Conservation (phyloP, 1,284 basidiomycete species). For the Leccinum cinnamomeum region DNA sequence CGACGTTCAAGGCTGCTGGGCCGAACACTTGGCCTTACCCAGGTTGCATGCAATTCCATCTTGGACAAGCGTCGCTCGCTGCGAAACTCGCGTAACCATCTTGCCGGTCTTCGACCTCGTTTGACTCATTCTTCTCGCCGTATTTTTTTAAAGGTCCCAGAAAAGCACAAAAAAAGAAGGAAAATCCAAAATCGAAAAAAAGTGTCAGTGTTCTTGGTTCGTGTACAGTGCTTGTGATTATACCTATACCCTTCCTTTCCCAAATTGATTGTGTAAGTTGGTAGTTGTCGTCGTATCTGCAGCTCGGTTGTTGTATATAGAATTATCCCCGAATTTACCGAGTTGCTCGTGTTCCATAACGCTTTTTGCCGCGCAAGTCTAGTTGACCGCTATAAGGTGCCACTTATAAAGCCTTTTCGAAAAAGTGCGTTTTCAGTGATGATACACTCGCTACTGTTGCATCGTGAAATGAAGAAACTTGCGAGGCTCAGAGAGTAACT, state of each 20-base stretch:
- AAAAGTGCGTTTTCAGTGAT: too few species aligned
- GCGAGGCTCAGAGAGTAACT: too few species aligned
- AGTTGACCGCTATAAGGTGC: not conserved
- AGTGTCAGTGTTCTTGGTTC: not conserved
- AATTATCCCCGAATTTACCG: not conserved
- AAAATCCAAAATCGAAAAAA: not conserved
- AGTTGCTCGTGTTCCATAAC: not conserved
- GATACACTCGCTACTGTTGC: too few species aligned
- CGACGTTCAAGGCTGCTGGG: conserved; percentile 2
- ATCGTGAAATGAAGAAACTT: too few species aligned
- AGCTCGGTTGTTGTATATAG: not conserved
- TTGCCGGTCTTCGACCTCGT: too few species aligned
- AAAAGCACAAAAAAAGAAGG: too few species aligned
- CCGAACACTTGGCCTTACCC: not conserved
- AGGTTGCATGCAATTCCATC: not conserved
- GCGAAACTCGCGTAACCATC: not conserved
- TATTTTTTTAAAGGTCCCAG: too few species aligned
- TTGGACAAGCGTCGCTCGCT: conserved; percentile 9
- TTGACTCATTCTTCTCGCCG: too few species aligned
- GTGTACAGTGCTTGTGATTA: not conserved
- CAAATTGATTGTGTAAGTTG: not conserved
- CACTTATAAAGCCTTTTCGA: too few species aligned
- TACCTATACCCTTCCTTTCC: not conserved
- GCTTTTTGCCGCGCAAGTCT: not conserved
- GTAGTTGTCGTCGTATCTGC: not conserved